Evolutionary conservation across 768 basidiomycete genomes (phyloP).

Genomic region (Suillus variegatus): DNA sequence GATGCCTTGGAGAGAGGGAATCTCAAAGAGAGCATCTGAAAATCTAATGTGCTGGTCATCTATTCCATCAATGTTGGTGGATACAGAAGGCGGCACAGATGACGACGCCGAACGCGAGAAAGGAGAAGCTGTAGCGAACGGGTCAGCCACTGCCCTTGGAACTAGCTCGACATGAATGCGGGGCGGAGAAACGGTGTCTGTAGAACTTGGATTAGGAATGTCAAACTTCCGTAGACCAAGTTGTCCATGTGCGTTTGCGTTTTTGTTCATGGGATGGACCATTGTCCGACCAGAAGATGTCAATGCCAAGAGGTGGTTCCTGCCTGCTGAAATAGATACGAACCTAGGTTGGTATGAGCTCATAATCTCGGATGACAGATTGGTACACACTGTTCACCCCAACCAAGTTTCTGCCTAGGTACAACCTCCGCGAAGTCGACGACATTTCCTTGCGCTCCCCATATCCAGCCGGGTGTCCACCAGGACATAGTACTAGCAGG

Average conservation of each 20-base stretch:
- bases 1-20: constrained; percentile 69
- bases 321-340: constrained; percentile 70
- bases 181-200: constrained; percentile 20
- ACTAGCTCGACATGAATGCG: constrained; percentile 53
- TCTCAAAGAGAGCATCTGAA: constrained; percentile 70
- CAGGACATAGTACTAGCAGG: constrained; percentile 51
- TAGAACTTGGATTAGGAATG: constrained; percentile 35
- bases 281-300: constrained; percentile 77
- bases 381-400: constrained; percentile 64
- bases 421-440: constrained; percentile 63
- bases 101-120: constrained; percentile 30
- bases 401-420: constrained; percentile 52
- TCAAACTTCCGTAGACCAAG: constrained; percentile 74
- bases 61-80: constrained; percentile 27
- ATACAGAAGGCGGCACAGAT: constrained; percentile 23
- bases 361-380: neutral
- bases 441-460: constrained; percentile 46
- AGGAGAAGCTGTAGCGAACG: constrained; percentile 48
- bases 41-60: constrained; percentile 56
- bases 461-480: constrained; percentile 64
- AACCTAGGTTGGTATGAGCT: constrained; percentile 48
- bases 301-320: constrained; percentile 69
- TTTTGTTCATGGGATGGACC: constrained; percentile 69
- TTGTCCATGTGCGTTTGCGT: constrained; percentile 82
- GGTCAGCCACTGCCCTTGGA: constrained; percentile 56